A percentile compares a stretch with the other conserved stretches of the same genome.
Evolutionary conservation across 2,329 filamentous ascomycete genomes (phyloP).

Genomic region (Alternaria postmessia): DNA sequence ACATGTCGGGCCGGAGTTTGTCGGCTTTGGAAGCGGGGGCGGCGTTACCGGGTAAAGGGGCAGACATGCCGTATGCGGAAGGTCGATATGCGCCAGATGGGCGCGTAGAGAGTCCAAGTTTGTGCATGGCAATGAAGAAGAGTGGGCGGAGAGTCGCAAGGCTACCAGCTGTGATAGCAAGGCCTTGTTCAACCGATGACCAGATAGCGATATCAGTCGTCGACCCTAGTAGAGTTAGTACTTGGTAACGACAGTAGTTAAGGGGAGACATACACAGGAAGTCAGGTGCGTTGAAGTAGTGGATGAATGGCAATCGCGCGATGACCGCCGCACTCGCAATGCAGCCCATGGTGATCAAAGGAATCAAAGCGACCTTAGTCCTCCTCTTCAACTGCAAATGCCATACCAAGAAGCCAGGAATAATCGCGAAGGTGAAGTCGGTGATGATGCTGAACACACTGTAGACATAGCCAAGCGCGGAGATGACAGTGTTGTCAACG

Average conservation of each 20-base stretch:
- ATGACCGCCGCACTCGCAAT: slow-evolving; percentile 51
- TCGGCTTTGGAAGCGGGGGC: slow-evolving; percentile 19
- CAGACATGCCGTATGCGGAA: slow-evolving; percentile 32
- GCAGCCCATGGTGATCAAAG: slow-evolving; percentile 61
- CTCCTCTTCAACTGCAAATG: slow-evolving; percentile 58
- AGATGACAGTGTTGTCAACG: slow-evolving; percentile 51
- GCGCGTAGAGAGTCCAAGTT: slow-evolving; percentile 36
- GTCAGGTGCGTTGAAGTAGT: slow-evolving; percentile 39
- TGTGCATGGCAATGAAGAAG: slow-evolving; percentile 35
- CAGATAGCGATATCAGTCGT: slow-evolving; percentile 50
- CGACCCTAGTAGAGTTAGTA: slow-evolving; percentile 28
- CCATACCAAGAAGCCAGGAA: slow-evolving; percentile 62
- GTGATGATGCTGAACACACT: slow-evolving; percentile 57
- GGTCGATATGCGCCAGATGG: slow-evolving; percentile 27
- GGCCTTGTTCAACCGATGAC: slow-evolving; percentile 48
- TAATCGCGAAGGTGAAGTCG: slow-evolving; percentile 60
- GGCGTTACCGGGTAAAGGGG: slow-evolving; percentile 20
- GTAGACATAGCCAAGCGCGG: slow-evolving; percentile 56
- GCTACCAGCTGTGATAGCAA: slow-evolving; percentile 48
- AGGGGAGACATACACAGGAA: slow-evolving; percentile 40
- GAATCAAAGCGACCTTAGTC: slow-evolving; percentile 59
- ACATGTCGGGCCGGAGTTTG: slow-evolving; percentile 30
- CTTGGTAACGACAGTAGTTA: too few species aligned
- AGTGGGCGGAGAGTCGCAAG: slow-evolving; percentile 49
- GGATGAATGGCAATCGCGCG: slow-evolving; percentile 41